Base-by-base conservation (phyloP, 2,329 filamentous ascomycete species). In the Cladorrhinum sp. region DNA sequence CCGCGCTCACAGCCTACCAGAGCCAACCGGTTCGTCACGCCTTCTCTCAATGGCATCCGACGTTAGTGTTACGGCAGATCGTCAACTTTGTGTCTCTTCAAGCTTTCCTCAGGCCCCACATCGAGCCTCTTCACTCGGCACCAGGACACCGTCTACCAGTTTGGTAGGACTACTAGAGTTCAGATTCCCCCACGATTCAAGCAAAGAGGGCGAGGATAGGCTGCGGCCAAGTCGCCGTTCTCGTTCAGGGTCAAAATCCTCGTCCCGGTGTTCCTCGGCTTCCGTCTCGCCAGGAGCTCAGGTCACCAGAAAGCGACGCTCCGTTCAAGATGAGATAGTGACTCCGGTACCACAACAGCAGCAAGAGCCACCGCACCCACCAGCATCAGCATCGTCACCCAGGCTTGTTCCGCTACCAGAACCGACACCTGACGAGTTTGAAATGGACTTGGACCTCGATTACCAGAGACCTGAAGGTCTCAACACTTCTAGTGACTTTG, bases 1-100 rank as follows among this genome's bases (percentile, higher is more conserved):
- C 24, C 64, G 68, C 13, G 60, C 68, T 50, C 61, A 62, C n/a
- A 70, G 67, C 55, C 65, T 70, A 5, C 66, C 68, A 1, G 67
- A 66, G 16, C 41, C 65, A 7, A 52, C 62, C 36, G 62, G 45
- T 20, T 60, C 59, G 2, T 59, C 63, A 10, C 52, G 54, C 20
- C 51, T 58, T 3, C 32, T 29, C 3, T 58, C 58, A 7, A 36
- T 61, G 7, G 51, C 13, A 13, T 36, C 22, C 36, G 38, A 23
- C 36, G 27, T 55, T 25, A 22, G 20, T 6, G 2, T 22, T 22
- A 25, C 49, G 16, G 22, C 41, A 18, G 4, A 18, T 20, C n/a
- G n/a, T 45, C 41, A 45, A 18, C 16, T 22, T 22, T 45, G 5
- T 18, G 8, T 41, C 27, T 13, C 62, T 61, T 49, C n/a, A 55